These are phyloP conservation scores for Fusarium sp. DNA, from an alignment of 2,329 filamentous ascomycete species.

Conservation along the genomic window DNA sequence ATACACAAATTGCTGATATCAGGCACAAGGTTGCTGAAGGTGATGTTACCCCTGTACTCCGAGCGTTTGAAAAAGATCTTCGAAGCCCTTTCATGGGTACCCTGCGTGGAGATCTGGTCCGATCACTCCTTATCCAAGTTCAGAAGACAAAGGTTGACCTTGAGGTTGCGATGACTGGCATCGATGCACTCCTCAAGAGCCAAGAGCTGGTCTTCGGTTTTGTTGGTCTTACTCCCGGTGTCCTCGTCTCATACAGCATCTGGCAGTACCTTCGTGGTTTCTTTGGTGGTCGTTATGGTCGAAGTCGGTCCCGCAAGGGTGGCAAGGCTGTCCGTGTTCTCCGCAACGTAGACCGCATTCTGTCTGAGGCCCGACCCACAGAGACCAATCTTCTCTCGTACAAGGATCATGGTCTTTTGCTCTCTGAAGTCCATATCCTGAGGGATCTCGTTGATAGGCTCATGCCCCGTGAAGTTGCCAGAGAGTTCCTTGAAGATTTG, in stretches of 20 bases:
- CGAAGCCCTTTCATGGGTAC: conserved; percentile 85
- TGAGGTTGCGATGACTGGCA: conserved; percentile 94
- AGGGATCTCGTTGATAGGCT: conserved; percentile 71
- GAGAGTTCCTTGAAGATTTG: conserved; percentile 90
- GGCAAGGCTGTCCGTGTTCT: conserved; percentile 82
- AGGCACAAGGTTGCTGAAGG: conserved; percentile 87
- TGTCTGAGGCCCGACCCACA: conserved; percentile 76
- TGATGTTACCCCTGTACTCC: conserved; percentile 91
- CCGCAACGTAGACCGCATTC: conserved; percentile 87
- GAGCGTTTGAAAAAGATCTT: conserved; percentile 91
- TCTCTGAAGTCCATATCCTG: conserved; percentile 90
- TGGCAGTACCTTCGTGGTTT: conserved; percentile 77
- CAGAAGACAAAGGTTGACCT: conserved; percentile 99
- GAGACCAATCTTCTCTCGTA: conserved; percentile 84
- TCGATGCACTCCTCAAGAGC: conserved; percentile 93
- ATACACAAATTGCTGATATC: conserved; percentile 80
- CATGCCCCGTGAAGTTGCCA: conserved; percentile 80
- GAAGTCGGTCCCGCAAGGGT: conserved; percentile 73
- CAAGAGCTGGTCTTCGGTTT: conserved; percentile 99
- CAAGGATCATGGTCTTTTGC: conserved; percentile 89
- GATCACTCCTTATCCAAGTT: conserved; percentile 93
- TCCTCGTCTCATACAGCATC: conserved; percentile 85
- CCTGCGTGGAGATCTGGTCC: conserved; percentile 86
- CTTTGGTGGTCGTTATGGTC: conserved; percentile 78
- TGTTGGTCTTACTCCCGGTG: conserved; percentile 90